Conservation (phyloP, 352 stramenopile genomes). For the Saprolegnia parasitica region DNA sequence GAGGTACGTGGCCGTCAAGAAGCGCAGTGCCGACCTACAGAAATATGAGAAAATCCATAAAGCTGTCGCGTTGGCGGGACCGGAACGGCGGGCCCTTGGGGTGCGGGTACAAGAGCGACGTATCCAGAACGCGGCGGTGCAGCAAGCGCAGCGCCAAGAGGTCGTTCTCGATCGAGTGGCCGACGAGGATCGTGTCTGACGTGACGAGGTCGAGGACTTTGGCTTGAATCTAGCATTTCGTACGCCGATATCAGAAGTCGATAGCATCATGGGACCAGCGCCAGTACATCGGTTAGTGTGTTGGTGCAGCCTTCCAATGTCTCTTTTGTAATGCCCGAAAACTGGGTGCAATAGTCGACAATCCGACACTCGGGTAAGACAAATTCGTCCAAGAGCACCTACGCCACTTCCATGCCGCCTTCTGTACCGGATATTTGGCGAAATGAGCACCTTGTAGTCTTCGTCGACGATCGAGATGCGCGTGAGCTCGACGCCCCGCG, state of each 20-base stretch:
- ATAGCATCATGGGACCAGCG: no score
- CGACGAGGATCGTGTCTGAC: conserved; percentile 77
- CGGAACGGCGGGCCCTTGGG: conserved; percentile 72
- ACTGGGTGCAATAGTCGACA: conserved; percentile 85
- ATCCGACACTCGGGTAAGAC: conserved; percentile 75
- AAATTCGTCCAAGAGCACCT: conserved; percentile 76
- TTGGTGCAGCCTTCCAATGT: conserved; percentile 70
- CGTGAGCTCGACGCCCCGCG: conserved; percentile 77
- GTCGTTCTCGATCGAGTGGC: conserved; percentile 87
- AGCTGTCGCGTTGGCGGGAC: neutral
- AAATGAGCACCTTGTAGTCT: conserved; percentile 47
- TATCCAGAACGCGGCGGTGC: conserved; percentile 78
- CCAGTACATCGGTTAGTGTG: conserved; percentile 36
- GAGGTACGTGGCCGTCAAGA: conserved; percentile 66
- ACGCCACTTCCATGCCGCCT: no score
- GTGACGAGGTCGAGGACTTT: conserved; percentile 52
- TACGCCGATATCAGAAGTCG: neutral
- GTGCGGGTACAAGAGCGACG: conserved; percentile 73
- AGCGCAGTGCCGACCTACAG: conserved; percentile 51
- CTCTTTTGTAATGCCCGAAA: conserved; percentile 74
- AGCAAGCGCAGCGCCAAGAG: conserved; percentile 58
- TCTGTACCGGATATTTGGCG: no score
- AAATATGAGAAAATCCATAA: neutral
- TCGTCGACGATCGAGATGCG: conserved; percentile 69
- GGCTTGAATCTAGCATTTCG: conserved; percentile 48